phyloP scores from a whole-genome alignment of 306 rosid species.

The Lotus japonicus region DNA sequence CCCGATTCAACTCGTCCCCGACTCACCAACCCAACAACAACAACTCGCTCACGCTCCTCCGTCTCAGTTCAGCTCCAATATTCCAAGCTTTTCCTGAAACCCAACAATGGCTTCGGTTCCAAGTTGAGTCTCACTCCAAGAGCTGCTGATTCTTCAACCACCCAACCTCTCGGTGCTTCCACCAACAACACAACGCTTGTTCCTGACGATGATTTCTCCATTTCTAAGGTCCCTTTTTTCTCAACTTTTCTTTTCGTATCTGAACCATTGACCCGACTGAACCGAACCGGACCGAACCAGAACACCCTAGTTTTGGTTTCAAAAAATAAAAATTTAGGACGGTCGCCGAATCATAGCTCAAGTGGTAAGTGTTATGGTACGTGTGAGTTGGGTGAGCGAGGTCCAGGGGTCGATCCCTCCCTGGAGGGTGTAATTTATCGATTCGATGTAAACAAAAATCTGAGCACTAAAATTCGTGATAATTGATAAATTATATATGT shows the following conservation, averaged over 20 bases:
- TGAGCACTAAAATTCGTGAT: no score
- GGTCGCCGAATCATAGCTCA: no score
- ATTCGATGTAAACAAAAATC: no score
- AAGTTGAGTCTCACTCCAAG: constrained; percentile 20
- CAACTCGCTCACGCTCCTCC: constrained; percentile 4
- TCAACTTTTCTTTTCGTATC: neutral
- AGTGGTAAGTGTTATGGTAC: no score
- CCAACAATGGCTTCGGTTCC: neutral
- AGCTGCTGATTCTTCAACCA: constrained; percentile 63
- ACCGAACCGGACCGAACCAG: no score
- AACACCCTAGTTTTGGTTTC: no score
- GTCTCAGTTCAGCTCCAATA: neutral
- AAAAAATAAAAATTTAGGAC: no score
- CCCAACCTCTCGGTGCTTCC: constrained; percentile 31
- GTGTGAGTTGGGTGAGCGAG: no score
- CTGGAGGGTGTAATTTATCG: no score
- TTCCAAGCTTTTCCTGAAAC: neutral
- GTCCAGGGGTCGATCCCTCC: no score
- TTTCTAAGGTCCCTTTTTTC: constrained; percentile 47
- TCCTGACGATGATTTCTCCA: constrained; percentile 60
- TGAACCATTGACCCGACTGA: neutral
- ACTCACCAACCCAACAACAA: constrained; percentile 21
- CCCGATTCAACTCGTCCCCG: constrained; percentile 22
- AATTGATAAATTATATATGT: no score
- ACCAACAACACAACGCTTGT: constrained; percentile 28